Conservation (phyloP, 139 green algal genomes). For the Chlamydomonas applanata region DNA sequence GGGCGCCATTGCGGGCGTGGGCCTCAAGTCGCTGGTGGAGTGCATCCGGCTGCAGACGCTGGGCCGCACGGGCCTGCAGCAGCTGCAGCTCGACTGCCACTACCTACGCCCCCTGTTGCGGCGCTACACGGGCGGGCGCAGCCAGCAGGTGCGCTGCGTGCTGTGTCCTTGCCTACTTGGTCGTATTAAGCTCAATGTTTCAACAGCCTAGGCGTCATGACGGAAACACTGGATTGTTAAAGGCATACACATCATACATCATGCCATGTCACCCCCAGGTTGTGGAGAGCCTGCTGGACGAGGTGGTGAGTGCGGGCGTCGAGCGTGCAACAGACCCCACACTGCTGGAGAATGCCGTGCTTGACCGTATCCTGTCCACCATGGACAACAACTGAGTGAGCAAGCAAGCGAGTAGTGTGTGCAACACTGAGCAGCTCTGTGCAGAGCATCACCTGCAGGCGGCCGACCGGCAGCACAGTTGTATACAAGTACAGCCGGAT, state of each 20-base stretch:
- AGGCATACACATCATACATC: no score
- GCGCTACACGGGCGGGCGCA: conserved; percentile 31
- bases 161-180: no score
- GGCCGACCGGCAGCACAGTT: no score
- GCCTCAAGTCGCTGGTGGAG: conserved; percentile 70
- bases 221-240: no score
- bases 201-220: no score
- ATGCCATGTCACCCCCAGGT: conserved; percentile 12
- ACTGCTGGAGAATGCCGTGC: conserved; percentile 65
- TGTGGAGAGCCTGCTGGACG: conserved; percentile 66
- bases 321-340: conserved; percentile 69
- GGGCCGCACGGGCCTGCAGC: conserved; percentile 65
- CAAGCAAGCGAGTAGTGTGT: no score
- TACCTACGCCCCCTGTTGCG: conserved; percentile 65
- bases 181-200: no score
- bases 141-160: conserved; percentile 4
- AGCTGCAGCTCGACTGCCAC: conserved; percentile 83
- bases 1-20: conserved; percentile 46
- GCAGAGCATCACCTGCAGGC: no score
- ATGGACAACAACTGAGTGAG: neutral
- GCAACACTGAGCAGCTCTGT: no score
- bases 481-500: no score
- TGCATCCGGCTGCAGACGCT: conserved; percentile 59
- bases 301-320: conserved; percentile 70
- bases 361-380: conserved; percentile 66